Conservation (phyloP, 1,139 yeast species). For the Petasospora rhodanensis region DNA sequence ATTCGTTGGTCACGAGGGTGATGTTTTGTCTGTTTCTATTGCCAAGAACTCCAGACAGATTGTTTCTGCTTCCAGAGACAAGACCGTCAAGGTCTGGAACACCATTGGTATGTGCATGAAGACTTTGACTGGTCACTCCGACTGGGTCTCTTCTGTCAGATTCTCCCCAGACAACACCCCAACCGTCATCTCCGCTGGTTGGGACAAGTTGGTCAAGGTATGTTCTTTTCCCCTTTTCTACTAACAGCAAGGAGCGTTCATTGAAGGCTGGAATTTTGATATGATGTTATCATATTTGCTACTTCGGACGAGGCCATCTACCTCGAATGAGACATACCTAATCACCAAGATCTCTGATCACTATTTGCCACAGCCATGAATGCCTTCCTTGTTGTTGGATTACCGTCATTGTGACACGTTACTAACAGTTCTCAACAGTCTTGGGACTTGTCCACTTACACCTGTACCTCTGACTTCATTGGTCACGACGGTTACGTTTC, state of each 20-base stretch:
- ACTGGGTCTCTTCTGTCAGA: conserved; percentile 99
- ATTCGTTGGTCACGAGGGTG: conserved; percentile 98
- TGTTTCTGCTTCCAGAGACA: conserved; percentile 98
- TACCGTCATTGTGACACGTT: too few relatives aligned
- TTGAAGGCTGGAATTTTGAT: too few relatives aligned
- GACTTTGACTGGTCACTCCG: conserved; percentile 91
- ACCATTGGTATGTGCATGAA: conserved; percentile 97
- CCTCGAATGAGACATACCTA: conserved; percentile 91
- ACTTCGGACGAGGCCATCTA: conserved; percentile 85
- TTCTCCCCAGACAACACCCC: conserved; percentile 72
- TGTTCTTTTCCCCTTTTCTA: conserved; percentile 37
- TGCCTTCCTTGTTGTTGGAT: too few relatives aligned
- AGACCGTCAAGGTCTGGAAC: conserved; percentile 99
- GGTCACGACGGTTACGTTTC: conserved; percentile 99
- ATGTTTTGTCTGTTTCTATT: conserved; percentile 95
- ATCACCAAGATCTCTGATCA: conserved; percentile 99
- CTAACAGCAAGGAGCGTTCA: too few relatives aligned
- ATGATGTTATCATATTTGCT: conserved; percentile 93
- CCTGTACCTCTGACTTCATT: conserved; percentile 91
- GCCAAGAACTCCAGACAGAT: conserved; percentile 97
- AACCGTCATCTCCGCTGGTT: conserved; percentile 94
- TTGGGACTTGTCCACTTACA: conserved; percentile 89
- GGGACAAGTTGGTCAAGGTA: conserved; percentile 99
- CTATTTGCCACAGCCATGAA: conserved; percentile 5
- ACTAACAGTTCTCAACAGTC: conserved; percentile 56